Evolutionary conservation across 108 stramenopile genomes (phyloP).

Genomic region (Cylindrotheca closterium): DNA sequence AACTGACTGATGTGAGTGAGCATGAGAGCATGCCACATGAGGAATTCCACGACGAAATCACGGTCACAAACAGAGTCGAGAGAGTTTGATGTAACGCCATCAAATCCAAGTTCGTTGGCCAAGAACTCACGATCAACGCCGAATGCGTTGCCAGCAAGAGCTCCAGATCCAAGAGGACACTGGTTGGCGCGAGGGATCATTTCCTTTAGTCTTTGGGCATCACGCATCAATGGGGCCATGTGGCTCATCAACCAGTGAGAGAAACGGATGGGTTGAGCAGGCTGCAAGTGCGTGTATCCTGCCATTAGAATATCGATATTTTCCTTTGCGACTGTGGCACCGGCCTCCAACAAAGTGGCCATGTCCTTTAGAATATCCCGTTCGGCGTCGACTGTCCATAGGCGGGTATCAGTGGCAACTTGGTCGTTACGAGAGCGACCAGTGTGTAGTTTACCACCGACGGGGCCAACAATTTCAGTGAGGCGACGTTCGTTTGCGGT

Average conservation of each 20-base stretch:
- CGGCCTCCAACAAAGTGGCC: conserved; percentile 67
- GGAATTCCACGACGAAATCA: conserved; percentile 97
- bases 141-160: conserved; percentile 98
- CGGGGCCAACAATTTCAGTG: conserved; percentile 92
- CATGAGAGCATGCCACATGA: conserved; percentile 95
- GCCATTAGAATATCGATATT: conserved; percentile 96
- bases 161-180: conserved; percentile 96
- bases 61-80: conserved; percentile 98
- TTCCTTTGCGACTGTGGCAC: conserved; percentile 72
- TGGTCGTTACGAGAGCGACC: conserved; percentile 97
- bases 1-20: conserved; percentile 94
- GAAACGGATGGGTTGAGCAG: conserved; percentile 96
- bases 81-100: conserved; percentile 90
- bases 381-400: conserved; percentile 92
- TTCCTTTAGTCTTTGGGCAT: conserved; percentile 90
- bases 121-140: conserved; percentile 94
- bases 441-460: conserved; percentile 97
- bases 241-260: conserved; percentile 97
- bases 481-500: conserved; percentile 99
- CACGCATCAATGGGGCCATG: conserved; percentile 88
- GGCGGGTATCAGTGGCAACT: conserved; percentile 96
- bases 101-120: conserved; percentile 92
- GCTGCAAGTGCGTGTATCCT: conserved; percentile 99
- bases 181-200: conserved; percentile 88
- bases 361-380: conserved; percentile 78